Evolutionary conservation across 306 rosid species (phyloP).

Genomic region (Cyclanthera cordifolia): DNA sequence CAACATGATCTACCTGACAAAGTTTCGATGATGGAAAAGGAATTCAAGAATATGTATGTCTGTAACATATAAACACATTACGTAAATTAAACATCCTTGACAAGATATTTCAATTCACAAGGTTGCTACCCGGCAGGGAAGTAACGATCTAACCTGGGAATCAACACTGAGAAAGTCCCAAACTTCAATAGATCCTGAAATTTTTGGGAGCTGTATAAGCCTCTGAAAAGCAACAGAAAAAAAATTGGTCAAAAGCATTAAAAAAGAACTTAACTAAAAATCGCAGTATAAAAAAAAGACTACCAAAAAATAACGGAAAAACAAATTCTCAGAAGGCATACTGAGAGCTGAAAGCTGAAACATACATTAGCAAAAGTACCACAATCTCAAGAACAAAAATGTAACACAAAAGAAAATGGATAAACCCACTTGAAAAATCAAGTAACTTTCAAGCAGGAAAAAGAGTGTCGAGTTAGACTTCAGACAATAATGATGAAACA

Average conservation of each 20-base stretch:
- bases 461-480: not conserved
- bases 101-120: not conserved
- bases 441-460: not conserved
- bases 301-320: not conserved
- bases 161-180: conserved; percentile 99
- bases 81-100: conserved; percentile 5
- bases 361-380: not conserved
- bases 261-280: not conserved
- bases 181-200: conserved; percentile 96
- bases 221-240: conserved; percentile 39
- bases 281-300: not conserved
- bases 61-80: conserved; percentile 24
- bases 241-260: conserved; percentile 15
- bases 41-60: conserved; percentile 82
- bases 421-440: not conserved
- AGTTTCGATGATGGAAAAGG: conserved; percentile 85
- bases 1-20: conserved; percentile 61
- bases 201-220: conserved; percentile 82
- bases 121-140: conserved; percentile 5
- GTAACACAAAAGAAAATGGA: not conserved
- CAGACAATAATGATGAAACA: not conserved
- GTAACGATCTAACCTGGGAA: conserved; percentile 63
- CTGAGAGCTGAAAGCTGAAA: not conserved
- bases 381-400: not conserved
- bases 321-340: not conserved